These are phyloP conservation scores for Puccinia coronata DNA, from an alignment of 1,284 basidiomycete genomes.

Conservation along the genomic window DNA sequence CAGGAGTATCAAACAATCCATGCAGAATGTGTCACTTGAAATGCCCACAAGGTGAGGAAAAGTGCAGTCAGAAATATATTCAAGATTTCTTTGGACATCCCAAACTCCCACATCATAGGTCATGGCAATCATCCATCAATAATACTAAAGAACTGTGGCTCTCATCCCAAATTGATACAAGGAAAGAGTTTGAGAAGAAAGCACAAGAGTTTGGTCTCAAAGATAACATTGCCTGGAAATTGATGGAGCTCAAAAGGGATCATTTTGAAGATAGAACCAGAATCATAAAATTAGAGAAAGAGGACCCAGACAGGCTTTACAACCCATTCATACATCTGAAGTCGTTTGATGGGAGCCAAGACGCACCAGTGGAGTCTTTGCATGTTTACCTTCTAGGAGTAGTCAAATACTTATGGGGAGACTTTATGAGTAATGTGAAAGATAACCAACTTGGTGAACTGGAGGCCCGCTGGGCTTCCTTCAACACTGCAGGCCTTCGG, in stretches of 20 bases:
- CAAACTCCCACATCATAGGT: not conserved
- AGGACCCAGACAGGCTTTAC: not conserved
- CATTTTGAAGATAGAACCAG: not conserved
- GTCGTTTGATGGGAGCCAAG: slow-evolving; percentile 4
- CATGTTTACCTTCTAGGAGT: not conserved
- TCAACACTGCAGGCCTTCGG: slow-evolving; percentile 56
- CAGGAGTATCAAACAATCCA: not conserved
- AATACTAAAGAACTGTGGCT: not conserved
- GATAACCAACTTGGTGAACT: not conserved
- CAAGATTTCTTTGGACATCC: not conserved
- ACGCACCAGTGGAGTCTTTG: slow-evolving; percentile 10
- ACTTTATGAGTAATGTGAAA: not conserved
- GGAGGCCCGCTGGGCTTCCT: not conserved
- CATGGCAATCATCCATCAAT: not conserved
- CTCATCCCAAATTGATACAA: not conserved
- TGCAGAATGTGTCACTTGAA: not conserved
- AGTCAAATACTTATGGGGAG: not conserved
- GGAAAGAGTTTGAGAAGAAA: not conserved
- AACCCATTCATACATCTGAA: not conserved
- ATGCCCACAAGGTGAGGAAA: not conserved
- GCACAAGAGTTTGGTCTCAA: not conserved
- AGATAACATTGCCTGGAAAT: not conserved
- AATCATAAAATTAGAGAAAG: not conserved
- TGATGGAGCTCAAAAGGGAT: not conserved
- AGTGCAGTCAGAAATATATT: not conserved